Evolutionary conservation across 352 stramenopile genomes (phyloP), one percentile per base, ranked within the genome.

Genomic region (Phytophthora sp.): DNA sequence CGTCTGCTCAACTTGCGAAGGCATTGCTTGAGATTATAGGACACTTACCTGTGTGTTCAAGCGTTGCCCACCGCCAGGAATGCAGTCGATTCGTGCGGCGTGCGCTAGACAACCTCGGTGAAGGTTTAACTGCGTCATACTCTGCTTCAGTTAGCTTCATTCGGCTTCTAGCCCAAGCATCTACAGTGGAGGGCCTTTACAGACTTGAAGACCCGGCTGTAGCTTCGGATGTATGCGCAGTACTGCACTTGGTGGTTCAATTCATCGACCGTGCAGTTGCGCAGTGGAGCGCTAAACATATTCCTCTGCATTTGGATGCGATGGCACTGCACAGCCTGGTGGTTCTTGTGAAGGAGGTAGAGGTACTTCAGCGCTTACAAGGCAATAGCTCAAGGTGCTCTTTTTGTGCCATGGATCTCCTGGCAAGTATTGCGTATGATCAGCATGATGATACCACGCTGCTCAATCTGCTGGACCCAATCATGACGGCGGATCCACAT

Each of bases 1-100:
- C 66, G n/a, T 64, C 72, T 21, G 43, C 58, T 30, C 49, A 77
- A 44, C 61, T 91, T 10, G 84, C 71, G 3, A 64, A 72, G 7
- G 54, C 63, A 2, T 54, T 92, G 5, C 43, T 87, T 23, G 24
- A 72, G 18, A 44, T 92, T 21, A 31, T 89, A 17, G 61, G 58
- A 3, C 84, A 92, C 45, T 45, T 88, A 2, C 39, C 66, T 1
- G 66, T 18, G 1, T 91, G 81, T 18, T 26, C 56, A 26, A 79
- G 54, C 28, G 41, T 55, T 41, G 28, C 21, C 2, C 82, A 89
- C 18, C 75, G 75, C 13, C 53, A 61, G 5, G 69, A 84, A 43
- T 90, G 81, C 51, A 72, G 27, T 41, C 59, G 69, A 38, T 77
- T 89, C 31, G 54, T 90, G 34, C 78, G 63, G 27, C 79, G 80